Base-by-base conservation (phyloP, 805 yeast species). In the Yamadazyma sp. region DNA sequence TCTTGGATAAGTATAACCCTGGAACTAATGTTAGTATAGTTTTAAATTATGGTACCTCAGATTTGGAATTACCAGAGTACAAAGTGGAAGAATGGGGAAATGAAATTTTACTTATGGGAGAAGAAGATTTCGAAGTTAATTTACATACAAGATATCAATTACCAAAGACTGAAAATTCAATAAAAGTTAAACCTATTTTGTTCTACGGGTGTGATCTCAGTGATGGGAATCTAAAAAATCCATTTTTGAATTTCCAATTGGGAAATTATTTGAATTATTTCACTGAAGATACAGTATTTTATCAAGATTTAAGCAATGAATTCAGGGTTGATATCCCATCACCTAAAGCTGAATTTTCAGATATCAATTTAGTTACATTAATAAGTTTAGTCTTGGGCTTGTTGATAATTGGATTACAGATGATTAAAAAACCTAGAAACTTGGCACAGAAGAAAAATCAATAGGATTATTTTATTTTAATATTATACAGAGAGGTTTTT, bases 61-160 rank as follows among this genome's bases (percentile, higher is more conserved):
- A 68, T 40, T 48, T 68, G 35, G 73, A 68, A 44, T 48, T 63
- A 9, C 73, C 73, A 0, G 69, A 49, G 27, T 68, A 67, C 42
- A 50, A 54, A 13, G 48, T 64, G 7, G 17, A 37, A 2, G 53
- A 53, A 32, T 67, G 73, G 73, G 73, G 73, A 0, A 60, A 51
- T 38, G 71, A 67, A 38, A 40, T 61, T 4, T 44, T 68, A 22
- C 13, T 37, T 3, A 18, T 12, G 15, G 5, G 14, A 6, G 14
- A 43, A 45, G 42, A 37, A 11, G 12, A 7, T 6, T 40, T 61
- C 4, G 53, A 50, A 13, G 39, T 66, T 19, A 60, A 60, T 6
- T 39, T 68, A 6, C 72, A 68, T 40, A 56, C 71, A 6, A 47
- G 73, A 23, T 68, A 68, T 42, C 70, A 64, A 45, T 38, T 41